Percentiles rank a stretch among this genome's conserved stretches.
These are phyloP conservation scores for Emergomyces africanus DNA, from an alignment of 2,329 filamentous ascomycete genomes.

Conservation along the genomic window DNA sequence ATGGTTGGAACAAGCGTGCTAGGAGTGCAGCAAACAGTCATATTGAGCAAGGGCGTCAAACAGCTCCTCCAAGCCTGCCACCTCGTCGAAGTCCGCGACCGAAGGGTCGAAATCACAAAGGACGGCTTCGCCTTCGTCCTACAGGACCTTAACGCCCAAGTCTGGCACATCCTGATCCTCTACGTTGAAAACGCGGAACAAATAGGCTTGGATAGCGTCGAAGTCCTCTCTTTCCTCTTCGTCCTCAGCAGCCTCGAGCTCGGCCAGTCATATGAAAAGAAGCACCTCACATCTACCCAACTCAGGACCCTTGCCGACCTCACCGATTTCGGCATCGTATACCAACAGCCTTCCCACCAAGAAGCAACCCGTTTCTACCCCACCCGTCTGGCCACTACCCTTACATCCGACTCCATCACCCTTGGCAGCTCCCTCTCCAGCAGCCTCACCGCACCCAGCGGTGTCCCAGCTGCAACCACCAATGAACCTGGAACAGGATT, in stretches of 20 bases:
- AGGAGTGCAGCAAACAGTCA: constrained; percentile 34
- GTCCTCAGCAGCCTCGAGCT: constrained; percentile 88
- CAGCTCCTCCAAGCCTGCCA: constrained; percentile 67
- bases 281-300: constrained; percentile 68
- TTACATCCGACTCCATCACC: constrained; percentile 64
- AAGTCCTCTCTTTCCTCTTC: constrained; percentile 93
- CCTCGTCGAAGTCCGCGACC: constrained; percentile 54
- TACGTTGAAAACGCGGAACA: constrained; percentile 77
- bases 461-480: constrained; percentile 22
- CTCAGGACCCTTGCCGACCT: constrained; percentile 82
- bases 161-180: constrained; percentile 88
- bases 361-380: constrained; percentile 58
- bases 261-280: constrained; percentile 79
- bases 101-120: constrained; percentile 65
- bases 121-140: constrained; percentile 89
- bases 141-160: constrained; percentile 90
- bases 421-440: constrained; percentile 60
- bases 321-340: constrained; percentile 85
- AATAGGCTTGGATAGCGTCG: constrained; percentile 71
- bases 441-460: constrained; percentile 34
- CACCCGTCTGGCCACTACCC: constrained; percentile 82
- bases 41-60: constrained; percentile 66
- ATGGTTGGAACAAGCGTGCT: constrained; percentile 54
- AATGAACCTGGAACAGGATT: constrained; percentile 45
- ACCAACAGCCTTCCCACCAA: constrained; percentile 36